These are phyloP conservation scores for Paraphaeosphaeria minitans DNA, from an alignment of 2,329 filamentous ascomycete genomes.

Conservation along the genomic window DNA sequence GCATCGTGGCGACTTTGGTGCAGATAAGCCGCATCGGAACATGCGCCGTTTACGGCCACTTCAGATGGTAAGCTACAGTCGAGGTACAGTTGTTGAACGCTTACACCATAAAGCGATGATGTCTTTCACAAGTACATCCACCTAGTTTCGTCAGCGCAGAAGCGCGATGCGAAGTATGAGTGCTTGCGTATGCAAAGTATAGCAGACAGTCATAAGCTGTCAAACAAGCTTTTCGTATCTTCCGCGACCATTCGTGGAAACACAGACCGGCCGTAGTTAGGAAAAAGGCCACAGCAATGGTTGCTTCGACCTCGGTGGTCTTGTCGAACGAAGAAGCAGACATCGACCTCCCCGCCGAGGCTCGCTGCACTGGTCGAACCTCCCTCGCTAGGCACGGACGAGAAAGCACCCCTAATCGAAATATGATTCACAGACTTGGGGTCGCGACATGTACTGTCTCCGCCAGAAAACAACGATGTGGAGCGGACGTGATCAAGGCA, in stretches of 20 bases:
- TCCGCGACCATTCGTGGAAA: not conserved
- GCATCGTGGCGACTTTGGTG: not conserved
- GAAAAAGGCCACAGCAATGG: not conserved
- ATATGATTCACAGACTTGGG: not conserved
- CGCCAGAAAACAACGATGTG: not conserved
- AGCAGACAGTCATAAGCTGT: not conserved
- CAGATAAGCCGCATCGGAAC: not conserved
- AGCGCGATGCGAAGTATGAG: not conserved
- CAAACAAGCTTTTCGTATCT: not conserved
- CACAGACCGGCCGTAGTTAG: conserved; percentile 1
- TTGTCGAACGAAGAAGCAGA: not conserved
- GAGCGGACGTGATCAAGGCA: not conserved
- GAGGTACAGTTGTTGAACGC: not conserved
- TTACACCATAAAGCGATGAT: not conserved
- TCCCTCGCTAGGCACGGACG: not conserved
- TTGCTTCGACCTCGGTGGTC: not conserved
- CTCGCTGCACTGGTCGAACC: not conserved
- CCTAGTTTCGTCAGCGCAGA: not conserved
- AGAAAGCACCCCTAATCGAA: too few species aligned
- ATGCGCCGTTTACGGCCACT: conserved; percentile 1
- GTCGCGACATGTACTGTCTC: too few species aligned
- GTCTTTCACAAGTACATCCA: not conserved
- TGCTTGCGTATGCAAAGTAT: conserved; percentile 2
- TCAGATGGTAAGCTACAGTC: not conserved
- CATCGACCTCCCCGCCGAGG: not conserved